Conservation (phyloP, 805 yeast species). For the Hyphopichia homilentoma region DNA sequence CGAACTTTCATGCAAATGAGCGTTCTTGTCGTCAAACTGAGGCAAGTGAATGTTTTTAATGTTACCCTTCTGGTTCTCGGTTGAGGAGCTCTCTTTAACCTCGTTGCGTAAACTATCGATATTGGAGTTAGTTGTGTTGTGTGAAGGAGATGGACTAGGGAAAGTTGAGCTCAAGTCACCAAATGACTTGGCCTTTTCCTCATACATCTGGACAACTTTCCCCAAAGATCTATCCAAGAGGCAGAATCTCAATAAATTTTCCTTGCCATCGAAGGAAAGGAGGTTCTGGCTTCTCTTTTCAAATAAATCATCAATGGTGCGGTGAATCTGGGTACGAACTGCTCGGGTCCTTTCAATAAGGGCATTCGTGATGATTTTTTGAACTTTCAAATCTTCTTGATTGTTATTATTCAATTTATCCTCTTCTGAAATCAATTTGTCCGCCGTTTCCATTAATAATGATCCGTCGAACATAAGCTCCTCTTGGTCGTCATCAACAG, state of each 20-base stretch:
- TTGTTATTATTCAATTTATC: slow-evolving; percentile 27
- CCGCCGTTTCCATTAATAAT: slow-evolving; percentile 69
- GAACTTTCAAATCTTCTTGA: slow-evolving; percentile 34
- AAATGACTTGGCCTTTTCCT: slow-evolving; percentile 31
- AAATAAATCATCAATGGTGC: slow-evolving; percentile 48
- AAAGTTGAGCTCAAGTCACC: neutral
- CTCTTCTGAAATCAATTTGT: slow-evolving; percentile 48
- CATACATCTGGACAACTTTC: slow-evolving; percentile 48
- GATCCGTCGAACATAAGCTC: slow-evolving; percentile 77
- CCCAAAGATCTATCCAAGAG: slow-evolving; percentile 52
- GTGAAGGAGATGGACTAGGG: neutral
- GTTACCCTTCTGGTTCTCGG: neutral
- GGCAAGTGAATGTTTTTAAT: neutral
- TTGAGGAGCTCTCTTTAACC: neutral
- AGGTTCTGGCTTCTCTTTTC: slow-evolving; percentile 42
- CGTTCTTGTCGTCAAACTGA: slow-evolving; percentile 20
- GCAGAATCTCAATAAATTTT: slow-evolving; percentile 50
- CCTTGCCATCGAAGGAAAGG: slow-evolving; percentile 53
- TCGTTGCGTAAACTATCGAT: neutral
- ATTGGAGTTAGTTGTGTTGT: neutral
- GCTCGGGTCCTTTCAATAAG: slow-evolving; percentile 49
- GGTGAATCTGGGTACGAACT: slow-evolving; percentile 49
- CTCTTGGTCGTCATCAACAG: slow-evolving; percentile 23
- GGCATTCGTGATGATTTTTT: slow-evolving; percentile 46
- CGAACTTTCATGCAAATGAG: slow-evolving; percentile 48